Conservation (phyloP, 2,329 filamentous ascomycete genomes). For the Leptographium procerum region DNA sequence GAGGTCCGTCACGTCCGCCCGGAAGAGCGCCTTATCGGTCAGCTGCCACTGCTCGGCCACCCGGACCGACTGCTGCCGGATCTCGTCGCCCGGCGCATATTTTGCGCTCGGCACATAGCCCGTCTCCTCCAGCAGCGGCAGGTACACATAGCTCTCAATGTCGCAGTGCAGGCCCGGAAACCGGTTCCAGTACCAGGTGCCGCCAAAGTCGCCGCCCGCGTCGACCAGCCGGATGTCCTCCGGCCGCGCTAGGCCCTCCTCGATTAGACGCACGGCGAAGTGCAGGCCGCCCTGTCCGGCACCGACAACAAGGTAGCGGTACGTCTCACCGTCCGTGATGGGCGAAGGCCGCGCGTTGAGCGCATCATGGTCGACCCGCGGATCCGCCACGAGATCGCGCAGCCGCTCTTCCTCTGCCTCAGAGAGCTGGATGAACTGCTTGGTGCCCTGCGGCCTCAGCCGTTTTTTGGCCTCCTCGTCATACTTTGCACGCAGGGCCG, state of each 20-base stretch:
- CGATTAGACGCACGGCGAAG: too few species aligned
- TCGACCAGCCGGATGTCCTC: slow-evolving; percentile 31
- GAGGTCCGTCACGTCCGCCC: slow-evolving; percentile 26
- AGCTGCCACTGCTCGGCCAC: slow-evolving; percentile 33
- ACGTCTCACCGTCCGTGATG: too few species aligned
- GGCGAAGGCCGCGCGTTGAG: too few species aligned
- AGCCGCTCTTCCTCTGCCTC: slow-evolving; percentile 13
- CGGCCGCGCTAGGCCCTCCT: slow-evolving; percentile 18
- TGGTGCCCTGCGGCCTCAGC: slow-evolving; percentile 18
- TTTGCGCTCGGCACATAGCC: slow-evolving; percentile 43
- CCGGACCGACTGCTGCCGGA: slow-evolving; percentile 32
- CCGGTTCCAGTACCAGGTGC: slow-evolving; percentile 41
- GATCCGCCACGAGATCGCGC: too few species aligned
- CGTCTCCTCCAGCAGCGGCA: slow-evolving; percentile 49
- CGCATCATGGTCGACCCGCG: slow-evolving; percentile 21
- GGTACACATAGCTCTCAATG: slow-evolving; percentile 47
- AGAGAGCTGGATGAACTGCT: slow-evolving; percentile 21
- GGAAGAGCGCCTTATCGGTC: slow-evolving; percentile 32
- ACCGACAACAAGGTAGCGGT: too few species aligned
- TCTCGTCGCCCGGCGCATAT: slow-evolving; percentile 23
- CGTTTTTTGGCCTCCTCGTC: slow-evolving; percentile 23
- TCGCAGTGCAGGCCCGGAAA: slow-evolving; percentile 44
- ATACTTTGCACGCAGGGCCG: slow-evolving; percentile 20
- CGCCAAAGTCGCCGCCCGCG: slow-evolving; percentile 31
- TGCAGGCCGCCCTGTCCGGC: too few species aligned